Evolutionary conservation across 169 alveolate genomes (phyloP), one percentile per base, ranked within the genome.

Genomic region (Eimeria zaria): DNA sequence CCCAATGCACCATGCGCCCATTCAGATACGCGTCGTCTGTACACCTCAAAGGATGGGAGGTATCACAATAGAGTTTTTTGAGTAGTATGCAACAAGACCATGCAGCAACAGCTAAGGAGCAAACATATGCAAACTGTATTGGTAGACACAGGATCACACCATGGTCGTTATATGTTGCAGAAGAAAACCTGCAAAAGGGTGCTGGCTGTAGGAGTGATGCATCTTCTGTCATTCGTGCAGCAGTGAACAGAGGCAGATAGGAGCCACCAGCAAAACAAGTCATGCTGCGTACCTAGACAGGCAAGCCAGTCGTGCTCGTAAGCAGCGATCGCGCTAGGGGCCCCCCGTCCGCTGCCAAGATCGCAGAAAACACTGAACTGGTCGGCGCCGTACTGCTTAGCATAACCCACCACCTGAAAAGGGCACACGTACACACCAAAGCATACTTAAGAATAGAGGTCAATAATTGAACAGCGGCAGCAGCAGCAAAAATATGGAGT

Each of bases 281-380:
- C 46, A 44, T 18, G n/a, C 41, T 71, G 51, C 81, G 51, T 48
- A 76, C 95, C 95, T 30, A 85, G 48, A 30, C 95, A 92, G 18
- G 90, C 81, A n/a, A 95, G 91, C 87, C 94, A 89, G 36, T 80
- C 96, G 71, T 58, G 95, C 44, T 95, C 90, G 93, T 88, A 89
- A 30, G 95, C 95, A 24, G 89, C 84, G 27, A 96, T 95, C 84
- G 97, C 93, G 87, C 96, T 98, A 20, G 99, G 99, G 7, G 97
- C 99, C 16, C 99, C 99, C 33, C 99, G 92, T 3, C 99, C 99
- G 69, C 99, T 98, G 30, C 99, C 99, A 51, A 98, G 96, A 71
- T 98, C 99, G 73, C 97, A 80, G 67, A 98, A 88, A 41, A 98
- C 98, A 88, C 98, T 97, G 85, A 84, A 90, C 62, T 98, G 97